Evolutionary conservation across 371 early-diverging fungal species (phyloP), one percentile per base, ranked within the genome.

Genomic region (Apophysomyces variabilis): DNA sequence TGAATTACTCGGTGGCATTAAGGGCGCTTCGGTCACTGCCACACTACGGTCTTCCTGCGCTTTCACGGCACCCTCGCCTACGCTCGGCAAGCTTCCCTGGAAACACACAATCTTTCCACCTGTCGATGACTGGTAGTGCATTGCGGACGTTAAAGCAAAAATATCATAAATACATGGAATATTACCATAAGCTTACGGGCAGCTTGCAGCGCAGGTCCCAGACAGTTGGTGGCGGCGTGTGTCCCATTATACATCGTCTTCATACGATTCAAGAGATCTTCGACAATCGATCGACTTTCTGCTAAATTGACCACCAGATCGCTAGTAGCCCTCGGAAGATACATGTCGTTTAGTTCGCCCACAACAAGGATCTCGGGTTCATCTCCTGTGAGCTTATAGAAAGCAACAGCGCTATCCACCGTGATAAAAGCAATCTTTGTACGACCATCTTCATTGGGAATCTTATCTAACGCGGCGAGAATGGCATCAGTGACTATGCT

Each of bases 341-440:
- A 92, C 6, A 87, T 74, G 16, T 94, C 93, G 4, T 86, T 89
- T 7, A 94, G 69, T 62, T 94, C 95, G 8, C 87, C 75, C 1
- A 93, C 91, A 5, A 93, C 90, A 43, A 94, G 75, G 83, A 94
- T 89, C 65, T 94, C 90, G 8, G 95, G 94, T 67, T 93, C 92
- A 1, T 82, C 74, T 1, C 88, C 86, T 26, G 67, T 75, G 45
- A 95, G 71, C 61, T 91, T 92, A 75, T 91, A 92, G 63, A 91
- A 95, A 54, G 92, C 93, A 66, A 95, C 72, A 11, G 87, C 69
- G 60, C 80, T 77, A 71, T 95, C 95, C 2, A 89, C 90, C 4
- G 92, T 92, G 26, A 95, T 86, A 47, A 95, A 86, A 0, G 85
- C 93, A 4, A 95, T 84, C 63, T 87, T 89, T 9, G 92, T 87